These are phyloP conservation scores for Hydnomerulius pinastri DNA, from an alignment of 768 basidiomycete genomes.

Conservation along the genomic window DNA sequence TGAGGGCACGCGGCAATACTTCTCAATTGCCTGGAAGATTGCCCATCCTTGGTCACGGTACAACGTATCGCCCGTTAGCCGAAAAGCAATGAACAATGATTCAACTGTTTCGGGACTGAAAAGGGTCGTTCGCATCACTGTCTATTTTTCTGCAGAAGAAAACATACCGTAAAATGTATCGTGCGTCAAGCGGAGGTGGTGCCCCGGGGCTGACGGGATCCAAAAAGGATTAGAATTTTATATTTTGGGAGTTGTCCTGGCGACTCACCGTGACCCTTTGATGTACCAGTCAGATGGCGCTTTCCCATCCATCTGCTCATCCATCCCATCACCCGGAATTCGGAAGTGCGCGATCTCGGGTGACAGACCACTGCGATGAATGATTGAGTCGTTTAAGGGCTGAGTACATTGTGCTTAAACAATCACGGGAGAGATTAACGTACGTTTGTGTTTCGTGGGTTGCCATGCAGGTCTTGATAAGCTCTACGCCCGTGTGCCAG, in stretches of 20 bases:
- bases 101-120: conserved; percentile 90
- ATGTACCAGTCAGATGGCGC: conserved; percentile 83
- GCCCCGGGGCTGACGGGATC: conserved; percentile 21
- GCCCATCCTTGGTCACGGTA: conserved; percentile 87
- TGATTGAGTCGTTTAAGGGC: not conserved
- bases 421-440: conserved; percentile 26
- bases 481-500: conserved; percentile 78
- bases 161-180: conserved; percentile 84
- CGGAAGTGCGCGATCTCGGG: conserved; percentile 91
- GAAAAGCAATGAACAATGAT: conserved; percentile 87
- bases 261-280: conserved; percentile 68
- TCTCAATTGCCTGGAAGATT: conserved; percentile 88
- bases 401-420: not conserved
- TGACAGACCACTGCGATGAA: conserved; percentile 64
- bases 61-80: conserved; percentile 80
- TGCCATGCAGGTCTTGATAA: conserved; percentile 85
- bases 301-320: conserved; percentile 34
- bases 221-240: conserved; percentile 3
- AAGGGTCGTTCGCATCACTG: not conserved
- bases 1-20: conserved; percentile 70
- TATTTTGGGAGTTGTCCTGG: not conserved
- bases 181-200: conserved; percentile 69
- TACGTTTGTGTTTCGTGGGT: conserved; percentile 86
- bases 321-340: conserved; percentile 56
- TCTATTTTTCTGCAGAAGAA: not conserved